These are phyloP conservation scores for Linnemannia schmuckeri DNA, from an alignment of 192 early-diverging fungal genomes.

Conservation along the genomic window DNA sequence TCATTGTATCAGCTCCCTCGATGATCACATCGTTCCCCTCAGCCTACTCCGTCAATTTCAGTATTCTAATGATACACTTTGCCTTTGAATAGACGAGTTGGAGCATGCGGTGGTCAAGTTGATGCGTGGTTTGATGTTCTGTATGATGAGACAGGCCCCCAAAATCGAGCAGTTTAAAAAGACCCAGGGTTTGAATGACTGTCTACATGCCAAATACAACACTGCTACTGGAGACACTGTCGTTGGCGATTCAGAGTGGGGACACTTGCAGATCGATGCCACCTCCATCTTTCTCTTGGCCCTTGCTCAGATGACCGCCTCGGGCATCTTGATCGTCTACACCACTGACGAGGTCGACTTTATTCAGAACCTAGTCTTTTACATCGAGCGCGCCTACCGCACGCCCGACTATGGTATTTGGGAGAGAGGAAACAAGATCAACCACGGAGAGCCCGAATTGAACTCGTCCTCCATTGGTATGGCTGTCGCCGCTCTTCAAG, in stretches of 20 bases:
- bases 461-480: conserved; percentile 93
- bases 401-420: conserved; percentile 92
- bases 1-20: not conserved
- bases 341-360: conserved; percentile 90
- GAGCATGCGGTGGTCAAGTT: conserved; percentile 89
- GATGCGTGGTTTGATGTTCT: conserved; percentile 86
- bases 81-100: conserved; percentile 72
- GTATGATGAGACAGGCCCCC: conserved; percentile 86
- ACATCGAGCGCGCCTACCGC: conserved; percentile 87
- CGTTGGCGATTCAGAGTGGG: conserved; percentile 88
- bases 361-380: conserved; percentile 91
- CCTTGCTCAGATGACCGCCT: conserved; percentile 87
- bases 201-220: conserved; percentile 93
- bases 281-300: conserved; percentile 85
- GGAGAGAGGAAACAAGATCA: conserved; percentile 91
- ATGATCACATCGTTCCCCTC: not conserved
- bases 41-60: not conserved
- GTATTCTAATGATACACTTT: not conserved
- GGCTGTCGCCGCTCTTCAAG: conserved; percentile 86
- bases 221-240: conserved; percentile 87
- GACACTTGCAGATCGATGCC: conserved; percentile 91
- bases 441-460: conserved; percentile 88
- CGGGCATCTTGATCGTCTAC: conserved; percentile 80
- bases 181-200: conserved; percentile 77
- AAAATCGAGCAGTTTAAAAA: conserved; percentile 90